Evolutionary conservation across 192 early-diverging fungal species (phyloP).

Genomic region (Gamsiella multidivaricata): DNA sequence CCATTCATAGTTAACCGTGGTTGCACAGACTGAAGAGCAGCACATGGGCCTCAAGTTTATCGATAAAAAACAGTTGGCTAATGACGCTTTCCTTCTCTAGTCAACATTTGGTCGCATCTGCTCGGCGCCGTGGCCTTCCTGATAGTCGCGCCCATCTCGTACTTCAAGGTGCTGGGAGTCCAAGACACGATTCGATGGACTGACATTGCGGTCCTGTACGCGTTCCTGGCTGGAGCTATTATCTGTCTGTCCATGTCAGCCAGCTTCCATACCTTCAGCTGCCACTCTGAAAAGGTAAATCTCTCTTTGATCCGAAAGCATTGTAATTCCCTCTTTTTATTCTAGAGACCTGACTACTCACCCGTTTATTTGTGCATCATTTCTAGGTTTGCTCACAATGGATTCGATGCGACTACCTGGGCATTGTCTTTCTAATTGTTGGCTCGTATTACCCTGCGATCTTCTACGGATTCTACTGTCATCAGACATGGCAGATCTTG

Average conservation of each 20-base stretch:
- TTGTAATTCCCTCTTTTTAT: no score
- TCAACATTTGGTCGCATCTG: constrained; percentile 91
- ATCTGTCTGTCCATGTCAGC: constrained; percentile 84
- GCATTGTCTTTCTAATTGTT: constrained; percentile 86
- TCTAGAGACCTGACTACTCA: no score
- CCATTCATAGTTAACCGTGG: neutral
- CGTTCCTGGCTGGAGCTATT: constrained; percentile 78
- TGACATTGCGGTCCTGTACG: constrained; percentile 78
- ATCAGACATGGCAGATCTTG: constrained; percentile 50
- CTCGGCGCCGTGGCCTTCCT: constrained; percentile 74
- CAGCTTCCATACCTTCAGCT: constrained; percentile 86
- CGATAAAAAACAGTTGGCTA: neutral
- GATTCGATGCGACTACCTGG: constrained; percentile 95
- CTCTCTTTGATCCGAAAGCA: no score
- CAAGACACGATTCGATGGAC: constrained; percentile 65
- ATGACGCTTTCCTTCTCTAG: constrained; percentile 26
- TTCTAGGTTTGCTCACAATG: constrained; percentile 70
- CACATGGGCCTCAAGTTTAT: neutral
- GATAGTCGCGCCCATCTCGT: constrained; percentile 61
- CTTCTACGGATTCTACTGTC: constrained; percentile 66
- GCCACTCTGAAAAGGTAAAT: constrained; percentile 80
- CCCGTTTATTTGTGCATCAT: neutral
- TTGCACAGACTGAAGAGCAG: neutral
- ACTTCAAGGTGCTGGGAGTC: constrained; percentile 56
- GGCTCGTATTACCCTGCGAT: constrained; percentile 67